Evolutionary conservation across 2,329 filamentous ascomycete species (phyloP), one percentile per base, ranked within the genome.

Genomic region (Domatiomyces globalis): DNA sequence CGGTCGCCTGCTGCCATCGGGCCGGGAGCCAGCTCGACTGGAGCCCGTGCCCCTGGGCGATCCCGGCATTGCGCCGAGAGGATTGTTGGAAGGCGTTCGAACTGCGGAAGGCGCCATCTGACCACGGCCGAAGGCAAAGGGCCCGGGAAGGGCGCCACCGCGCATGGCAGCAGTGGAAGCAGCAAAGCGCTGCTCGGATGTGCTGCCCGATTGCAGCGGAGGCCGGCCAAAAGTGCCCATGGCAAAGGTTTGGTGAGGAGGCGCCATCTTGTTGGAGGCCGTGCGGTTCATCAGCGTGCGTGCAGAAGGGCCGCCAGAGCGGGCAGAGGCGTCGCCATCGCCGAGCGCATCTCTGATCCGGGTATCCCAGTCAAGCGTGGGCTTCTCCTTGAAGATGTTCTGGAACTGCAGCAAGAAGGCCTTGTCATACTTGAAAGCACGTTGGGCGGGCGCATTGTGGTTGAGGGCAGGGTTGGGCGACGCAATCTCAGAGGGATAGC

Each of bases 401-500:
- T 95, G 87, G 76, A 98, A 98, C 66, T 98, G 92, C 27, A 98
- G 76, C 70, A 98, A 73, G 75, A 98, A 98, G 62, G 84, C 83
- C 63, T 89, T 86, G 70, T 96, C 88, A 69, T 98, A 98, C 67
- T 94, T 89, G 74, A 94, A 94, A 72, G 89, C 90, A 68, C 84
- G 68, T 53, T 71, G 86, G 33, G 79, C 76, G 25, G 87, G 84
- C 15, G 84, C 84, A 55, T 62, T 71, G 43, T 78, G 74, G 67
- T 96, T 98, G 58, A 95, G 72, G 2, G 90, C 86, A 9, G 90
- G 87, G 70, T 95, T 96, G 6, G 92, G 92, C 22, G 89, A 95
- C 55, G 77, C 79, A 66, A 96, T 84, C 50, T 86, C 85, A 3
- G 79, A 72, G 15, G 92, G 90, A 66, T 98, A 98, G 43, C 84